Conservation (phyloP, 306 rosid genomes). For the Medicago arabica region DNA sequence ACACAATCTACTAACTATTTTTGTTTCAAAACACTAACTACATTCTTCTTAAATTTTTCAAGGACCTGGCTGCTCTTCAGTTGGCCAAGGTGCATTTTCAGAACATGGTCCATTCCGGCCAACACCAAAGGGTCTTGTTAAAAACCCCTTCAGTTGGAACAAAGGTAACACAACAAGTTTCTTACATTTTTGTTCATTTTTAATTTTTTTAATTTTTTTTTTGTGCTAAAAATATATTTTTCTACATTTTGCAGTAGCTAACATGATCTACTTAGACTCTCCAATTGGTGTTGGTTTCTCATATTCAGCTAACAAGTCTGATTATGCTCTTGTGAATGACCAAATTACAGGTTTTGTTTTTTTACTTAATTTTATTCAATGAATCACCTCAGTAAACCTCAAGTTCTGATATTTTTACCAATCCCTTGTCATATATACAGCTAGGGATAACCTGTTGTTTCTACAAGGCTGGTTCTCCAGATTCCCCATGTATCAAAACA, state of each 20-base stretch:
- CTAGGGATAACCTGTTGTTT: not conserved
- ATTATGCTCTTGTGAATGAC: not conserved
- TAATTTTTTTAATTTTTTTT: too few relatives aligned
- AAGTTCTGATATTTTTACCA: too few relatives aligned
- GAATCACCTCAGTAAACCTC: not conserved
- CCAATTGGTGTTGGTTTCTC: not conserved
- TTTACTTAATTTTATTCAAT: too few relatives aligned
- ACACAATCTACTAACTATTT: too few relatives aligned
- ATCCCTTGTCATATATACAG: not conserved
- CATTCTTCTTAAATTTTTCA: not conserved
- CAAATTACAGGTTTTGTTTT: not conserved
- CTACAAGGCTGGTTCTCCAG: not conserved
- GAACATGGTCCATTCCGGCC: not conserved
- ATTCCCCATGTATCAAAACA: not conserved
- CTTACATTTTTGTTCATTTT: too few relatives aligned
- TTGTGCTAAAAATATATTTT: too few relatives aligned
- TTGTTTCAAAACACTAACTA: too few relatives aligned
- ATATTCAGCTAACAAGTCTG: not conserved
- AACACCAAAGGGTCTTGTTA: not conserved
- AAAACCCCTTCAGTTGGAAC: not conserved
- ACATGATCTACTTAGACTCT: conserved; percentile 34
- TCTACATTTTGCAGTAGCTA: not conserved
- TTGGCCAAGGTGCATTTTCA: not conserved
- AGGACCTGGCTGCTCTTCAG: not conserved
- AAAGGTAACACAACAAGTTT: not conserved